These are phyloP conservation scores for Saraca asoca DNA, from an alignment of 331 rosid species.

Conservation along the genomic window DNA sequence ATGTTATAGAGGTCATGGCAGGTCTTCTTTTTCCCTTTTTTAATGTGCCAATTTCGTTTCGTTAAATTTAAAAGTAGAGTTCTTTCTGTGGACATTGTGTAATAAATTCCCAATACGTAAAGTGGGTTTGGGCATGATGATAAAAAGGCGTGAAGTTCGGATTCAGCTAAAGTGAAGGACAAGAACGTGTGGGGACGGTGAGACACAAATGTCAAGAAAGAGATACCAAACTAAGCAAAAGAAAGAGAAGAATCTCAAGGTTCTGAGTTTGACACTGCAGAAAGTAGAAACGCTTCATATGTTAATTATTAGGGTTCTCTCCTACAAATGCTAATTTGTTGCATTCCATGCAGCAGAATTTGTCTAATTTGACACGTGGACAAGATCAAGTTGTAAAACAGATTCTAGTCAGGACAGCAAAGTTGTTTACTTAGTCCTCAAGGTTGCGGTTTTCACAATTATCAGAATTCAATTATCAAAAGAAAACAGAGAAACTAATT, in stretches of 20 bases:
- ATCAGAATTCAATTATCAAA: too few relatives aligned
- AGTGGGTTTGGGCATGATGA: not conserved
- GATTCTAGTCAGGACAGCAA: too few relatives aligned
- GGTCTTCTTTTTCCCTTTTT: not conserved
- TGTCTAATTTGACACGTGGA: too few relatives aligned
- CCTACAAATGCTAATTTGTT: too few relatives aligned
- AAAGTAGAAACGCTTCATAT: too few relatives aligned
- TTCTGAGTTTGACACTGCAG: not conserved
- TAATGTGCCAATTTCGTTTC: not conserved
- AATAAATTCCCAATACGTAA: not conserved
- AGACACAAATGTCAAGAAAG: conserved; percentile 14
- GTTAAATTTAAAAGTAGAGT: not conserved
- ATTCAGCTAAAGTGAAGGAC: conserved; percentile 15
- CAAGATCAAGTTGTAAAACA: too few relatives aligned
- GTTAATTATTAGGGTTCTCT: too few relatives aligned
- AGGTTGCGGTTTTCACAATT: too few relatives aligned
- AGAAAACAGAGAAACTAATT: too few relatives aligned
- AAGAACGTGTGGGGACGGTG: not conserved
- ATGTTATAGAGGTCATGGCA: not conserved
- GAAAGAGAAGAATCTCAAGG: conserved; percentile 9
- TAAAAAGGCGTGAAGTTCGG: conserved; percentile 25
- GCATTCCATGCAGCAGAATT: too few relatives aligned
- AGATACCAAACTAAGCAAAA: not conserved
- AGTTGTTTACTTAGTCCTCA: too few relatives aligned
- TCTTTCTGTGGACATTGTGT: not conserved